phyloP scores from a whole-genome alignment of 2,329 filamentous ascomycete species.

The Ceratocystis destructans region DNA sequence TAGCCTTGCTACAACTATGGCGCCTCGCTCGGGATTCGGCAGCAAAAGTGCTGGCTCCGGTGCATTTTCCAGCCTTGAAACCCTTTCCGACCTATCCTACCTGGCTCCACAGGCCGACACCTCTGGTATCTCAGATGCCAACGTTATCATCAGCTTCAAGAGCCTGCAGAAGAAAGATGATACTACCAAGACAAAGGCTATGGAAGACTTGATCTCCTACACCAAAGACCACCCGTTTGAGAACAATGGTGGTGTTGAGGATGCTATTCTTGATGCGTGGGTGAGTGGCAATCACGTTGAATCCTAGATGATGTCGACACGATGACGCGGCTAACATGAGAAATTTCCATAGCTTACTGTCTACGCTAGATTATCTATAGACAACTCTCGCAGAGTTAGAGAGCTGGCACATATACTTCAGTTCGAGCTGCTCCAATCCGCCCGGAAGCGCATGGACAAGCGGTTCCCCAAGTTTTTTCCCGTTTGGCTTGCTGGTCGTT shows the following conservation, averaged over 20 bases:
- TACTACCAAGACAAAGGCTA: slow-evolving; percentile 76
- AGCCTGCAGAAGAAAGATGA: slow-evolving; percentile 86
- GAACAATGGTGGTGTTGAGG: slow-evolving; percentile 52
- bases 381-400: slow-evolving; percentile 74
- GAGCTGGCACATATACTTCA: slow-evolving; percentile 73
- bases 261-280: slow-evolving; percentile 78
- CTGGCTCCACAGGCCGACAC: slow-evolving; percentile 76
- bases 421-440: slow-evolving; percentile 43
- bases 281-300: slow-evolving; percentile 32
- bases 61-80: neutral
- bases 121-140: slow-evolving; percentile 59
- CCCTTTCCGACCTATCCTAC: slow-evolving; percentile 52
- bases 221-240: slow-evolving; percentile 42
- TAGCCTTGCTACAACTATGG: neutral
- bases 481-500: slow-evolving; percentile 81
- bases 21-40: slow-evolving; percentile 11
- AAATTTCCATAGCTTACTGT: slow-evolving; percentile 49
- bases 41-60: slow-evolving; percentile 9
- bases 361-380: slow-evolving; percentile 81
- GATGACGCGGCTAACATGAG: neutral
- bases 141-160: slow-evolving; percentile 81
- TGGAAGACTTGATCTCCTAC: slow-evolving; percentile 67
- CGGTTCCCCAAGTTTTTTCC: slow-evolving; percentile 65
- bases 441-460: slow-evolving; percentile 71
- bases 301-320: neutral